Evolutionary conservation across 2,329 filamentous ascomycete species (phyloP), one percentile per base, ranked within the genome.

Genomic region (Apiospora sp.): DNA sequence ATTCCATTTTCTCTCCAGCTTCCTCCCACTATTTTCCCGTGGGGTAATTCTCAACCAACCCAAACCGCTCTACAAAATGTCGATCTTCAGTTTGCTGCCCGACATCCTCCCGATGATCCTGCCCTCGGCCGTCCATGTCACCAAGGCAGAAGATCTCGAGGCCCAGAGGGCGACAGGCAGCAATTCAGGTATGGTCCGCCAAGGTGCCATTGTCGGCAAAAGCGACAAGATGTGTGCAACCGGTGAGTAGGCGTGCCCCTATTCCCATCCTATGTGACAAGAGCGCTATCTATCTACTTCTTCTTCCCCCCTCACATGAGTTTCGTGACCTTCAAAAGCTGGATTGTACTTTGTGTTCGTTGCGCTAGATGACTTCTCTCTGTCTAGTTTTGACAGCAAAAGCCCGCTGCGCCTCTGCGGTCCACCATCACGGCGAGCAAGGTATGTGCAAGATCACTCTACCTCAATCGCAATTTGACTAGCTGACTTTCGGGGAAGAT

Each of bases 401-500:
- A 75, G 90, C 92, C 8, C 87, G 88, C 70, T 90, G 89, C 41
- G 82, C 86, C 2, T 91, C 90, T 0, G 87, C 89, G 7, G 85
- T 94, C 30, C 91, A 92, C 75, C 92, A 94, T 77, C 91, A 94
- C 77, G 92, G 91, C 71, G 87, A 91, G 78, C 90, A 93, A 86
- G 89, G 89, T 90, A 78, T 77, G 84, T 37, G 43, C 61, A n/a
- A 14, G 41, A 13, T 46, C 37, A n/a, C 37, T 22, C 34, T 8
- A 19, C n/a, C 10, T 22, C 4, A 12, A 70, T 76, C 68, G 77
- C 72, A 49, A 24, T 64, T 49, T 58, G 54, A 37, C 49, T 44
- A 5, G 51, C 16, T 72, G 24, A 76, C 73, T 76, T 61, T 49
- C 13, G 16, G 34, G 24, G 19, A 74, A 91, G 92, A 94, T 75